Conservation (phyloP, 352 stramenopile species). For the Phytophthora chlamydospora region DNA sequence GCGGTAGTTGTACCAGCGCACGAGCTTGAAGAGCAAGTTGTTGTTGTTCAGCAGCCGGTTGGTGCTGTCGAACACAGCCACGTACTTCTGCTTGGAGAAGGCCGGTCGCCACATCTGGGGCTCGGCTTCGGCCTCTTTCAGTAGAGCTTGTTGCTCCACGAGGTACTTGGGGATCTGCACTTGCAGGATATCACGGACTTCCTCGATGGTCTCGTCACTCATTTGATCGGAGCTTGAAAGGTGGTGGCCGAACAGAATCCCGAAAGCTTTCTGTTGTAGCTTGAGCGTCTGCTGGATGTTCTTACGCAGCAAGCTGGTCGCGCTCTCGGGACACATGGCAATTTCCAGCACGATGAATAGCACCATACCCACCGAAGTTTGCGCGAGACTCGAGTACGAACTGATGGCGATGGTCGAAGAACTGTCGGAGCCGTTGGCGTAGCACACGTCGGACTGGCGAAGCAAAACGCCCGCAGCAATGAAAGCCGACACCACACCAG, state of each 20-base stretch:
- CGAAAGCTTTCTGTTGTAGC: conserved; percentile 66
- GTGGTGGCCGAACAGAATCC: conserved; percentile 75
- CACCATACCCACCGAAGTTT: conserved; percentile 81
- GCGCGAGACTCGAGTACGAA: conserved; percentile 79
- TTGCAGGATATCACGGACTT: conserved; percentile 65
- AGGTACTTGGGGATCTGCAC: conserved; percentile 62
- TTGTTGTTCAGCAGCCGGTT: conserved; percentile 84
- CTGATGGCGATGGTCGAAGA: conserved; percentile 61
- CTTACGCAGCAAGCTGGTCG: conserved; percentile 60
- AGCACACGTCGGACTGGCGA: conserved; percentile 64
- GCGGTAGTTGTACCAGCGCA: conserved; percentile 80
- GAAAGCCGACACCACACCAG: conserved; percentile 75
- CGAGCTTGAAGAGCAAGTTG: conserved; percentile 79
- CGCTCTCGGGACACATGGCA: conserved; percentile 71
- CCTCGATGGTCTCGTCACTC: conserved; percentile 54
- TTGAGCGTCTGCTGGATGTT: conserved; percentile 83
- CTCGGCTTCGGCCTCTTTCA: conserved; percentile 68
- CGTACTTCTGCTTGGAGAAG: conserved; percentile 83
- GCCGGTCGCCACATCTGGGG: conserved; percentile 69
- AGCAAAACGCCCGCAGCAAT: conserved; percentile 70
- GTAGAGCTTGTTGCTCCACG: conserved; percentile 61
- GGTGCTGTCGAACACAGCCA: conserved; percentile 62
- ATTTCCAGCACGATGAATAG: conserved; percentile 81
- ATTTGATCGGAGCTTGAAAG: conserved; percentile 59
- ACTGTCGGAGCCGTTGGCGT: conserved; percentile 43